phyloP scores from a whole-genome alignment of 768 basidiomycete genomes.

The Kwoniella dejecticola region DNA sequence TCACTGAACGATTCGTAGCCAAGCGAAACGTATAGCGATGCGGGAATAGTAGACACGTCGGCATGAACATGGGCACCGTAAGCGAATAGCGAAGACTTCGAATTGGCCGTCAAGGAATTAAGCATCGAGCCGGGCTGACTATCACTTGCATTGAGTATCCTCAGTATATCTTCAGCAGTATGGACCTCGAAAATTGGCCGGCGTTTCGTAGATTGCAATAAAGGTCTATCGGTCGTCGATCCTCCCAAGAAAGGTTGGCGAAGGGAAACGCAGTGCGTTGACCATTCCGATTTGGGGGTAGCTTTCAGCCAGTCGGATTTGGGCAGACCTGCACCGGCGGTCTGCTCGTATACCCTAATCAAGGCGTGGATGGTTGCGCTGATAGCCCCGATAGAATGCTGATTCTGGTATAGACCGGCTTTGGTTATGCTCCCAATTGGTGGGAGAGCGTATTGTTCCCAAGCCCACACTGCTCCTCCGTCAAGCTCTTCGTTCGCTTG shows the following conservation, averaged over 20 bases:
- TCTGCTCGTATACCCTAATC: conserved; percentile 30
- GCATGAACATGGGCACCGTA: conserved; percentile 47
- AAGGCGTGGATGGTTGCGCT: conserved; percentile 38
- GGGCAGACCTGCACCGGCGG: conserved; percentile 5
- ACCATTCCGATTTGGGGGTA: conserved; percentile 13
- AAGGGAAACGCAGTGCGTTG: conserved; percentile 18
- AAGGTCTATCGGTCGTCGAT: conserved; percentile 36
- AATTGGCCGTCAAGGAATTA: conserved; percentile 19
- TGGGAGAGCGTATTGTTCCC: conserved; percentile 46
- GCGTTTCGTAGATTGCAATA: conserved; percentile 34
- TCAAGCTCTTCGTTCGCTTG: conserved; percentile 51
- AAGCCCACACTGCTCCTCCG: conserved; percentile 50
- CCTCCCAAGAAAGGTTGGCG: conserved; percentile 32
- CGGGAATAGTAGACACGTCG: conserved; percentile 17
- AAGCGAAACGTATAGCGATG: conserved; percentile 17
- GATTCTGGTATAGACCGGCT: conserved; percentile 42
- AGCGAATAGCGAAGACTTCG: conserved; percentile 38
- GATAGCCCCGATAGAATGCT: conserved; percentile 37
- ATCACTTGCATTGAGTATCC: conserved; percentile 41
- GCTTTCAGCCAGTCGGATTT: conserved; percentile 24
- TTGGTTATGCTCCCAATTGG: conserved; percentile 38
- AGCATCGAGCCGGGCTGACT: conserved; percentile 49
- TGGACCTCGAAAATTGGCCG: conserved; percentile 28
- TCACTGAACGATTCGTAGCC: conserved; percentile 24
- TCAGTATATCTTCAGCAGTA: conserved; percentile 34